Conservation (phyloP, 306 rosid species). For the Cicer judaicum region DNA sequence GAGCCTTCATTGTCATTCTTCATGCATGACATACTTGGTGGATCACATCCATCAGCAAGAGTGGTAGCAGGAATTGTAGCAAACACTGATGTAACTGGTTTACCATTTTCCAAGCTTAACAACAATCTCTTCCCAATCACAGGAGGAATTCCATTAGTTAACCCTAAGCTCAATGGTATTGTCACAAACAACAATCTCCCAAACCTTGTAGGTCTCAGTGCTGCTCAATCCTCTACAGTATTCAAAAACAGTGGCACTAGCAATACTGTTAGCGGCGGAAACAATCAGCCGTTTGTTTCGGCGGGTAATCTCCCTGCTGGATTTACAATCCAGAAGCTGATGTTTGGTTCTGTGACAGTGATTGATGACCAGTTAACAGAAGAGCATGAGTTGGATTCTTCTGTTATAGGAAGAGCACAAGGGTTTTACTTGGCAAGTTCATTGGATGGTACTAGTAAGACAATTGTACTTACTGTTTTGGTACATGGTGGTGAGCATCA, state of each 20-base stretch:
- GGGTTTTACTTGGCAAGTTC: constrained; percentile 86
- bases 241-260: constrained; percentile 73
- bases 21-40: constrained; percentile 85
- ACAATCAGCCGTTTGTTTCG: constrained; percentile 65
- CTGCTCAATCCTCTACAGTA: constrained; percentile 58
- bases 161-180: constrained; percentile 64
- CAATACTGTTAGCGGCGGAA: constrained; percentile 53
- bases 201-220: constrained; percentile 67
- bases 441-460: constrained; percentile 78
- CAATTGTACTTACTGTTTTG: constrained; percentile 56
- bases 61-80: constrained; percentile 82
- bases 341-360: constrained; percentile 72
- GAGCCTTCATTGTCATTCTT: constrained; percentile 62
- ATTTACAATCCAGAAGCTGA: constrained; percentile 73
- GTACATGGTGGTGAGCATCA: constrained; percentile 48
- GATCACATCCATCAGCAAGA: constrained; percentile 72
- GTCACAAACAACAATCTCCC: constrained; percentile 71
- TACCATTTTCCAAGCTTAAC: constrained; percentile 74
- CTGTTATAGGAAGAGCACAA: constrained; percentile 65
- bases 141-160: constrained; percentile 73
- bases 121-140: constrained; percentile 74
- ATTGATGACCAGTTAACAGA: constrained; percentile 76
- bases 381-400: constrained; percentile 65
- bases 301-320: constrained; percentile 81
- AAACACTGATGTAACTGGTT: constrained; percentile 59